Evolutionary conservation across 2,329 filamentous ascomycete species (phyloP), one percentile per base, ranked within the genome.

Genomic region (Exophiala phaeomuriformis): DNA sequence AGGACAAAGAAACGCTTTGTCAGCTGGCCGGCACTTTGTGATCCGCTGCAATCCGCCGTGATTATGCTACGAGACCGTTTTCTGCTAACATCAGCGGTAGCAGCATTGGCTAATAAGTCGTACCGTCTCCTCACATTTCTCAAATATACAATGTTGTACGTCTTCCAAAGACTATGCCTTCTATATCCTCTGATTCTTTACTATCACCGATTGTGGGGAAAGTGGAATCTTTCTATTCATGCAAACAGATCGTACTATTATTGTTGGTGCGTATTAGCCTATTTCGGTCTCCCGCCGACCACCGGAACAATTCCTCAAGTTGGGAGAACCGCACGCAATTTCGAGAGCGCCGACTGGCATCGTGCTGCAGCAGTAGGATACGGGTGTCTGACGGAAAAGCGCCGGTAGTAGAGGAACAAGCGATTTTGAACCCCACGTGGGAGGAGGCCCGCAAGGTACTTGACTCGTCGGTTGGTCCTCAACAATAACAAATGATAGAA

Each of bases 21-120:
- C 57, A 59, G 42, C 49, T 33, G 27, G 39, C 40, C 46, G 36
- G 29, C 19, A 33, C 57, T 59, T 57, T 53, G 54, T 59, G 55
- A 59, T 59, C 19, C 19, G 19, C 19, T 19, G 19, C 19, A 19
- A 19, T 19, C 19, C 57, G 12, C 19, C 30, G 39, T 33, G 32
- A 44, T 43, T 44, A 35, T 51, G 43, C 53, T 44, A 56, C 39
- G 45, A 28, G 37, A 19, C 46, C 45, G 43, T 54, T 54, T 54
- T 42, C 45, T 47, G 44, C 44, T 28, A 28, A 31, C 49, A 29
- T 40, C 41, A 28, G 12, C 42, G 35, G 8, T 37, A 30, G 30
- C 37, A 7, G 44, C 48, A 55, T 55, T 55, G 52, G 52, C 36
- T 49, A 35, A 35, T 31, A 31, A 5, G 27, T 33, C 9, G 19